phyloP scores from a whole-genome alignment of 83 land plant genomes.

The Diphasiastrum complanatum region DNA sequence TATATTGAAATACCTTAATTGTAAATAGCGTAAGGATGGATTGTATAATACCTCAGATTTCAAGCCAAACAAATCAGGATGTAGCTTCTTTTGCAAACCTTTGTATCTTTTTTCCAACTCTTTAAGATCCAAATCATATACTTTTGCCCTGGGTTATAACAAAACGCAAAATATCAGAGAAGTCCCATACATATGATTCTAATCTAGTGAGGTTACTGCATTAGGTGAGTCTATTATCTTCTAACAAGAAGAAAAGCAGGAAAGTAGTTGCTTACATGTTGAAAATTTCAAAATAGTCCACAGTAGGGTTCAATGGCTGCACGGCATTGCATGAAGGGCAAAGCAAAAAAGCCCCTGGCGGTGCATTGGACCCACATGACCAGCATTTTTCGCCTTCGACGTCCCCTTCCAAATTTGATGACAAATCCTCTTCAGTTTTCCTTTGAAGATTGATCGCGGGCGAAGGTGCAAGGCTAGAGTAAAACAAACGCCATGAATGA shows the following conservation, averaged over 20 bases:
- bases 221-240: not conserved
- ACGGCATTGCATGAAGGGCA: conserved; percentile 42
- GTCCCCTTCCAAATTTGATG: too few species aligned
- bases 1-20: too few species aligned
- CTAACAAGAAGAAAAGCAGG: not conserved
- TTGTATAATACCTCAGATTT: conserved; percentile 48
- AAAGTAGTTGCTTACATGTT: conserved; percentile 36
- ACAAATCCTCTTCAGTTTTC: too few species aligned
- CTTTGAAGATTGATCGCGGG: too few species aligned
- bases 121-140: conserved; percentile 30
- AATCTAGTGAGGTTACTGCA: not conserved
- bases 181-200: not conserved
- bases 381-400: conserved; percentile 18
- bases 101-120: conserved; percentile 53
- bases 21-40: too few species aligned
- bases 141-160: not conserved
- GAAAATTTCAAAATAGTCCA: conserved; percentile 52
- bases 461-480: too few species aligned
- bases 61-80: conserved; percentile 65
- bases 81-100: conserved; percentile 67
- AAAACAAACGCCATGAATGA: too few species aligned
- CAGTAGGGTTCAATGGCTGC: conserved; percentile 47
- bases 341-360: conserved; percentile 28
- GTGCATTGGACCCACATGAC: conserved; percentile 18
- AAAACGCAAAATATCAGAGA: not conserved